These are phyloP conservation scores for Erucastrum elatum DNA, from an alignment of 345 rosid genomes.

Conservation along the genomic window DNA sequence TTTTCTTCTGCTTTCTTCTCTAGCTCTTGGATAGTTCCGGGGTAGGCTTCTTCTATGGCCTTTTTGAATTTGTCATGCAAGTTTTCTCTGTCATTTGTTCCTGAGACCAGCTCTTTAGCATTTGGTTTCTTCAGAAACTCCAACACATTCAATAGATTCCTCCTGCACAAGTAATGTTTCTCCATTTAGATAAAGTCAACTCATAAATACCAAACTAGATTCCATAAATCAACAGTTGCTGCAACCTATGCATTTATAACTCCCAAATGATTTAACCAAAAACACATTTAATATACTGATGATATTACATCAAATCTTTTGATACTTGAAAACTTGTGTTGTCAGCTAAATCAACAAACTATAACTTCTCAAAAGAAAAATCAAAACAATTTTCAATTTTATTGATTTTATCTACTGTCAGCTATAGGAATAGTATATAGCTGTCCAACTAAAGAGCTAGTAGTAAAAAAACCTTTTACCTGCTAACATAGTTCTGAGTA, in stretches of 20 bases:
- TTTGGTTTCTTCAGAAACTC: slow-evolving; percentile 87
- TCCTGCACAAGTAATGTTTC: slow-evolving; percentile 50
- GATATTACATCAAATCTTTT: too few relatives aligned
- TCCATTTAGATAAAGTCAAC: slow-evolving; percentile 15
- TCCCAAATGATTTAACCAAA: too few relatives aligned
- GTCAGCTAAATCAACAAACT: too few relatives aligned
- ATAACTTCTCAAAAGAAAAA: too few relatives aligned
- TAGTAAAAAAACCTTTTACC: slow-evolving; percentile 51
- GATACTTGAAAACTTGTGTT: too few relatives aligned
- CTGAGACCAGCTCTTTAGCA: slow-evolving; percentile 80
- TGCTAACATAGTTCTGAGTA: slow-evolving; percentile 95
- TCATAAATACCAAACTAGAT: neutral
- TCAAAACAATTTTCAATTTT: too few relatives aligned
- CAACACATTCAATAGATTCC: slow-evolving; percentile 77
- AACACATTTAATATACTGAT: too few relatives aligned
- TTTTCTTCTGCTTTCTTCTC: slow-evolving; percentile 61
- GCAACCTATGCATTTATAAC: too few relatives aligned
- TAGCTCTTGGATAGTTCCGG: slow-evolving; percentile 59
- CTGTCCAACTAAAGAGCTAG: too few relatives aligned
- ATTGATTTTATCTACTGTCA: too few relatives aligned
- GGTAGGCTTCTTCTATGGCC: slow-evolving; percentile 63
- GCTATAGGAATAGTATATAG: too few relatives aligned
- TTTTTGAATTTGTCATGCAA: slow-evolving; percentile 70
- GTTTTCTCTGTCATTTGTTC: slow-evolving; percentile 79
- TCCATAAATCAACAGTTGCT: neutral